Evolutionary conservation across 1,284 basidiomycete species (phyloP), one percentile per base, ranked within the genome.

Genomic region (Microbotryomycetes sp.): DNA sequence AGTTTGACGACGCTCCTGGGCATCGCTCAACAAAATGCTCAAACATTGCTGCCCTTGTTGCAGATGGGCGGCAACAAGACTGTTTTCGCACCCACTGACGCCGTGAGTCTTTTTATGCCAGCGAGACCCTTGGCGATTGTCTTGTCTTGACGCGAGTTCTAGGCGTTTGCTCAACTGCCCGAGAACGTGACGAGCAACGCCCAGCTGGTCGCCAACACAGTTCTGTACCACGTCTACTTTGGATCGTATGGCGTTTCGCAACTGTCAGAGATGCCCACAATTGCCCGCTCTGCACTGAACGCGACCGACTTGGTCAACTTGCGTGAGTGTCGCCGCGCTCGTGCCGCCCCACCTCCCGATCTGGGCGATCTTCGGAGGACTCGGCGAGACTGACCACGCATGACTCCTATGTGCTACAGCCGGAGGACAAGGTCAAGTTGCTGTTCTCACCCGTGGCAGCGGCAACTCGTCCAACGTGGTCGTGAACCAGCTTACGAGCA

Each of bases 401-500:
- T n/a, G n/a, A n/a, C 24, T 30, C 35, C 27, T 56, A 5, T 16
- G n/a, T 16, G 3, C 4, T 29, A 21, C 45, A 59, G 54, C 61
- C 51, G 51, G 58, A 45, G 51, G 46, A 23, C 51, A 52, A 18
- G n/a, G 26, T 16, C 61, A 63, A 53, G 61, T 63, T 51, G 61
- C n/a, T 18, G 57, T 63, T n/a, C 45, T 59, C 45, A 50, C 51
- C 27, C 31, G 23, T 23, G 13, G 23, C 11, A 29, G 29, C 54
- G 56, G 57, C 55, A 57, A 50, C 46, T 51, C 45, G 46, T 51
- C 70, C 24, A 71, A 73, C 54, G 72, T 73, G 0, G 67, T 73
- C 27, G 71, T 73, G 16, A 64, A 73, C 49, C 66, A 73, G 57
- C 65, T 66, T 4, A 70, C 67, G 1, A 53, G 60, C 4, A 66